Base-by-base conservation (phyloP, 768 basidiomycete species). In the Omphalotus guepiniiformis region DNA sequence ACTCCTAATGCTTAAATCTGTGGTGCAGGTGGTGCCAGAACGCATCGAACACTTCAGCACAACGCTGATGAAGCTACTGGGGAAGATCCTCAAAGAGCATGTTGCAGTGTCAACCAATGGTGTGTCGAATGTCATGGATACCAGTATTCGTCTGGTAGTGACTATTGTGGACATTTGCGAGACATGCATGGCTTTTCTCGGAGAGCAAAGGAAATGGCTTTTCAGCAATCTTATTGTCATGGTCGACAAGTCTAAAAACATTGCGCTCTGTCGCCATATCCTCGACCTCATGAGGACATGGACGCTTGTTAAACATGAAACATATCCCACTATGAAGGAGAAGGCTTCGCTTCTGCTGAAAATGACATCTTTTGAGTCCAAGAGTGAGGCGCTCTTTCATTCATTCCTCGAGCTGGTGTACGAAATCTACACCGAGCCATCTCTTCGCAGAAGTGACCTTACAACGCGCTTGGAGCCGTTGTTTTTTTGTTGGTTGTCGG, bases 291-390 rank as follows among this genome's bases (percentile, higher is more conserved):
- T 88, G 40, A 78, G 86, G 39, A 84, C 85, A 21, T 98, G 95
- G 94, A 86, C 90, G n/a, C 70, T 95, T 55, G 80, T 84, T 35
- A 82, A 80, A 56, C 86, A 85, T 43, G 92, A 96, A 48, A 74
- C 83, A 1, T 88, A 88, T 61, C 94, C 94, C 6, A 88, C 88
- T 0, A 85, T 89, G 79, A 97, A 96, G 65, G 96, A 99, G 69
- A 98, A 97, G 65, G 86, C 94, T 2, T 85, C 76, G 23, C 68
- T 98, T 26, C 65, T 99, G 51, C 83, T 88, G 58, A 91, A 89
- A 62, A 94, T 99, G 93, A 75, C 79, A 5, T 71, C 78, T 8
- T 93, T 83, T 57, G 93, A 97, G 66, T 72, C 73, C 19, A 82
- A 88, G 26, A 84, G 82, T 29, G 88, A 93, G n/a, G 55, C 70